These are phyloP conservation scores for Leccinum angustisporum DNA, from an alignment of 1,284 basidiomycete species.

Conservation along the genomic window DNA sequence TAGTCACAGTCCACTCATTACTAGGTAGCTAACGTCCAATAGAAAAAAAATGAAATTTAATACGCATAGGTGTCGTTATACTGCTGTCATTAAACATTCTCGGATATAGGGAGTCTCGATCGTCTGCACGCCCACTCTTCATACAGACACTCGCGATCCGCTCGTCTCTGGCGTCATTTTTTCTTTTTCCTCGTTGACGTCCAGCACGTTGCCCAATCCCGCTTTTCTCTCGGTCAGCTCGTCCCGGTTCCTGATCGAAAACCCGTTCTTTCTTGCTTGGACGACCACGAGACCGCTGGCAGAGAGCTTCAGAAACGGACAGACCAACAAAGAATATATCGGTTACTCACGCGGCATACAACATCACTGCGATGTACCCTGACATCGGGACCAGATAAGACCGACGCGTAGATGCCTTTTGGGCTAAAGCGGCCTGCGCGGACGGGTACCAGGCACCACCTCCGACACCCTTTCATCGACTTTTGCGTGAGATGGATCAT, in stretches of 20 bases:
- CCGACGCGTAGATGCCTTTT: slow-evolving; percentile 47
- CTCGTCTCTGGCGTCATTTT: slow-evolving; percentile 10
- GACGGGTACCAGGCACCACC: slow-evolving; percentile 78
- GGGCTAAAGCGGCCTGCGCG: slow-evolving; percentile 68
- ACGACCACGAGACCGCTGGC: slow-evolving; percentile 52
- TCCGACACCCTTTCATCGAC: slow-evolving; percentile 51
- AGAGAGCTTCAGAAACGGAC: background rate
- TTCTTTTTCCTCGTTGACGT: background rate
- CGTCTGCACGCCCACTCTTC: slow-evolving; percentile 5
- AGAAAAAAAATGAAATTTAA: slow-evolving; percentile 20
- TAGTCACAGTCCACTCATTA: slow-evolving; percentile 32
- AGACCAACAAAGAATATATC: background rate
- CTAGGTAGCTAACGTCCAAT: slow-evolving; percentile 14
- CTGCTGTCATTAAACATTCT: slow-evolving; percentile 1
- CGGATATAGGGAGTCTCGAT: background rate
- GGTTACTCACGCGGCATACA: slow-evolving; percentile 56
- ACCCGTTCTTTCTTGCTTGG: slow-evolving; percentile 48
- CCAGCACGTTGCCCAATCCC: background rate
- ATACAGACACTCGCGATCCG: slow-evolving; percentile 6
- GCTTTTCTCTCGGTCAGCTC: slow-evolving; percentile 33
- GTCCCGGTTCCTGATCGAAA: slow-evolving; percentile 50
- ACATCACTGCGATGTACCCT: slow-evolving; percentile 57
- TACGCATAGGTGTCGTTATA: slow-evolving; percentile 11
- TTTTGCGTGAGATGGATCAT: background rate
- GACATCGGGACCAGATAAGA: slow-evolving; percentile 63